Base-by-base conservation (phyloP, 495 filamentous ascomycete genomes). In the Bacidia rubella region DNA sequence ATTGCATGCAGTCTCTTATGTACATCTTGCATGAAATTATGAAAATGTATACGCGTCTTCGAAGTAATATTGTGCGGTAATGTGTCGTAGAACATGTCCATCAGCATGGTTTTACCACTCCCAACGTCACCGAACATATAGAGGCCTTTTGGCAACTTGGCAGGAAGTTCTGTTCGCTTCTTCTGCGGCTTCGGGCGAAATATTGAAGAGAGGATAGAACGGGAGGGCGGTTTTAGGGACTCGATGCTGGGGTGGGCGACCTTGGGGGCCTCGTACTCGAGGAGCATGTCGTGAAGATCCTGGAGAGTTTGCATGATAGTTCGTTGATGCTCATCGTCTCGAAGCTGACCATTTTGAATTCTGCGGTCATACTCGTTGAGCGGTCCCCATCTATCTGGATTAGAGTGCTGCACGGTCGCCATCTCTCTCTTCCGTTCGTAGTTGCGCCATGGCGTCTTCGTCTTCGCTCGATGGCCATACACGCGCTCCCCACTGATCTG, bases 21-120 rank as follows among this genome's bases (percentile, higher is more conserved):
- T 54, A 97, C 87, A 68, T 94, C 86, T 68, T 98, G 92, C 90
- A 98, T 98, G 74, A 97, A 98, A 66, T 93, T 94, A 71, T 97
- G 88, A 69, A 98, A 98, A 71, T 98, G 92, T 58, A 97, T 95
- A 15, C 92, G 77, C n/a, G 84, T 93, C 73, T 94, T 96, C 39
- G 79, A 77, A 52, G 69, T 76, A 56, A 98, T 87, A 59, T 85
- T 81, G 12, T 70, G 61, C 3, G 92, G 92, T 48, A 99, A 69
- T 1, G 90, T 95, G 51, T 97, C 88, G 69, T 88, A 96, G 68
- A 99, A 97, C 60, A 99, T 73, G 62, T 99, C 93, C 92, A 99
- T 97, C 57, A 99, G 71, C 93, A 99, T 99, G 1, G 93, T 97
- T 74, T 99, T 99, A 42, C 93, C 93, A 61, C 87, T 90, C 21